Evolutionary conservation across 73 alveolate genomes (phyloP).

Genomic region (Chromera velia): DNA sequence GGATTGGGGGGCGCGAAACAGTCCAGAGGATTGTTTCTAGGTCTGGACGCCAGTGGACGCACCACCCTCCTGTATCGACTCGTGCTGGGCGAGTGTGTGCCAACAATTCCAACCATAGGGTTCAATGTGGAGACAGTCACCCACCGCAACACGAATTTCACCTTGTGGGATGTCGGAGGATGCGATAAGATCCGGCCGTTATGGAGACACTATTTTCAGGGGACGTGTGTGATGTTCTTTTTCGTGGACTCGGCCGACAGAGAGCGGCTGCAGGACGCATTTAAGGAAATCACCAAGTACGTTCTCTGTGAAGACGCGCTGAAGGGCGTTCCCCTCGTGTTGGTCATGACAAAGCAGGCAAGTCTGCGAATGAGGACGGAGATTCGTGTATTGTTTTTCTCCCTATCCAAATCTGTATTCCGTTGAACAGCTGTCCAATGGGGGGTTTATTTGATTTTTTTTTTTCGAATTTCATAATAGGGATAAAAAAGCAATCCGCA

Average conservation of each 20-base stretch:
- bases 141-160: slow-evolving; percentile 66
- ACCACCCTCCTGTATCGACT: slow-evolving; percentile 53
- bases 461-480: too few species aligned
- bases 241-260: slow-evolving; percentile 83
- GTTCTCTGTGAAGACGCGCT: slow-evolving; percentile 79
- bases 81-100: slow-evolving; percentile 65
- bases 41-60: too few species aligned
- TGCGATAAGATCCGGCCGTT: slow-evolving; percentile 51
- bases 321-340: slow-evolving; percentile 66
- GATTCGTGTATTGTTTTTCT: too few species aligned
- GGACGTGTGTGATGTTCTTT: slow-evolving; percentile 80
- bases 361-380: neutral
- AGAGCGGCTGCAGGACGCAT: slow-evolving; percentile 77
- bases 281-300: slow-evolving; percentile 72
- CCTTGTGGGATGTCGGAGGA: slow-evolving; percentile 74
- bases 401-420: too few species aligned
- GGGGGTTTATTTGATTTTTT: too few species aligned
- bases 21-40: too few species aligned
- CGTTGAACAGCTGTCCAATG: too few species aligned
- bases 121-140: slow-evolving; percentile 82
- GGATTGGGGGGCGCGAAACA: too few species aligned
- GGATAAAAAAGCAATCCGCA: too few species aligned
- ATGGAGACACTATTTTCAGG: slow-evolving; percentile 58
- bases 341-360: slow-evolving; percentile 72
- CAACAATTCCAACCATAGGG: slow-evolving; percentile 86